Evolutionary conservation across 352 stramenopile genomes (phyloP).

Genomic region (Phytophthora multivora): DNA sequence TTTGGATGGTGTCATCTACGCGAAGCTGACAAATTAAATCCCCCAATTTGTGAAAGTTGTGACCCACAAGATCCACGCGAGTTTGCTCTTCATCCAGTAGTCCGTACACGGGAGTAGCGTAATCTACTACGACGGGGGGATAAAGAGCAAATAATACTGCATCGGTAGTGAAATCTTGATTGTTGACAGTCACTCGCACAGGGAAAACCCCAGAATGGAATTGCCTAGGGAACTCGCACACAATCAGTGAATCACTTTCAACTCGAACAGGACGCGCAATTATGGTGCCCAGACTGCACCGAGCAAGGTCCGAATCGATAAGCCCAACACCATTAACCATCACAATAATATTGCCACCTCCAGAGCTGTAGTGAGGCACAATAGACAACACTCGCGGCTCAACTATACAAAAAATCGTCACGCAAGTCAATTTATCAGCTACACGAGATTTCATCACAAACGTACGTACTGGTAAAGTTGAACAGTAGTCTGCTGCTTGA

Average conservation of each 20-base stretch:
- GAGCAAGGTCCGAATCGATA: constrained; percentile 29
- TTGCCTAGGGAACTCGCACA: constrained; percentile 28
- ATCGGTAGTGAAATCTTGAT: constrained; percentile 44
- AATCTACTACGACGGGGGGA: constrained; percentile 24
- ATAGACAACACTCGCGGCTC: constrained; percentile 31
- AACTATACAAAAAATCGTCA: constrained; percentile 19
- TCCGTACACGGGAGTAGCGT: constrained; percentile 19
- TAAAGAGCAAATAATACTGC: constrained; percentile 14
- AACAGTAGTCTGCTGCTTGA: constrained; percentile 28
- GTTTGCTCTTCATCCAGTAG: constrained; percentile 19
- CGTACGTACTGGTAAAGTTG: constrained; percentile 28
- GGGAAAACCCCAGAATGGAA: constrained; percentile 19
- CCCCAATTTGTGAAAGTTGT: constrained; percentile 28
- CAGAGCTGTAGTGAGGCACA: constrained; percentile 24
- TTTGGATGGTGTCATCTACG: neutral
- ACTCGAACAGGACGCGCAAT: constrained; percentile 13
- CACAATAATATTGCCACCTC: constrained; percentile 11
- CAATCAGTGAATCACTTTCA: constrained; percentile 19
- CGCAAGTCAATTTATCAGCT: neutral
- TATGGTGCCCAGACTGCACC: constrained; percentile 28
- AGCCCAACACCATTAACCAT: constrained; percentile 33
- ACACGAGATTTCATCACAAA: neutral
- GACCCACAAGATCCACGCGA: constrained; percentile 25
- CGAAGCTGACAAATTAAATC: constrained; percentile 32
- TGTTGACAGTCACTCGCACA: constrained; percentile 43